A percentile compares a stretch with the other conserved stretches of the same genome.
Conservation (phyloP, 768 basidiomycete genomes). For the Lactarius sp. region DNA sequence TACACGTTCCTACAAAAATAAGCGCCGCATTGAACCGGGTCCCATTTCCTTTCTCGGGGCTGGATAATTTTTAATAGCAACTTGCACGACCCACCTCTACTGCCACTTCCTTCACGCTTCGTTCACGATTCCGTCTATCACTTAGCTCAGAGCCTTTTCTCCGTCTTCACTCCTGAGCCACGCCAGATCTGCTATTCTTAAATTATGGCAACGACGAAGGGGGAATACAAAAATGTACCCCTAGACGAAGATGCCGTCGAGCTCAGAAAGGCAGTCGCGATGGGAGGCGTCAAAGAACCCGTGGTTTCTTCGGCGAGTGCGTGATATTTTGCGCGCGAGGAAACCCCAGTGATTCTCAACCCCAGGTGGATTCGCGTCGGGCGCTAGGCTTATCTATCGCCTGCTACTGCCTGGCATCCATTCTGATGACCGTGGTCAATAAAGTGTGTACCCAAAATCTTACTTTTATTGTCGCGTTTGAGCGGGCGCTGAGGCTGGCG, state of each 20-base stretch:
- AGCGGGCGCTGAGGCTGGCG: neutral
- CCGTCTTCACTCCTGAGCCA: neutral
- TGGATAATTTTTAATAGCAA: neutral
- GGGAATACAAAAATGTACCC: slow-evolving; percentile 28
- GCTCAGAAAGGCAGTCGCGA: slow-evolving; percentile 48
- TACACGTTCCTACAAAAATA: neutral
- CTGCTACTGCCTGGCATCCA: slow-evolving; percentile 88
- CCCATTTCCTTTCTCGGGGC: too few relatives aligned
- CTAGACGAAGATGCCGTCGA: slow-evolving; percentile 44
- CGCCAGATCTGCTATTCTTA: neutral
- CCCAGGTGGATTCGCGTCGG: neutral
- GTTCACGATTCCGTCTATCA: slow-evolving; percentile 4
- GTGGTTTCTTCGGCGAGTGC: slow-evolving; percentile 31
- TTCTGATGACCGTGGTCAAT: slow-evolving; percentile 96
- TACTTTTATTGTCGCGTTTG: neutral
- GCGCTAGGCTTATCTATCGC: slow-evolving; percentile 70
- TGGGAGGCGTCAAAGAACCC: slow-evolving; percentile 34
- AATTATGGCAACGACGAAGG: slow-evolving; percentile 17
- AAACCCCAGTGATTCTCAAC: neutral
- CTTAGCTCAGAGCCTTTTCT: neutral
- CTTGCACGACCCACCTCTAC: neutral
- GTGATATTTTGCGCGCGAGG: slow-evolving; percentile 10
- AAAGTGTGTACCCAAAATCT: slow-evolving; percentile 51
- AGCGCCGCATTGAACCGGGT: too few relatives aligned
- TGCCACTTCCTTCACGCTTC: neutral